Percentiles rank a stretch among this genome's conserved stretches.
Evolutionary conservation across 257 asterid genomes (phyloP).

Genomic region (Gentiana dahurica): DNA sequence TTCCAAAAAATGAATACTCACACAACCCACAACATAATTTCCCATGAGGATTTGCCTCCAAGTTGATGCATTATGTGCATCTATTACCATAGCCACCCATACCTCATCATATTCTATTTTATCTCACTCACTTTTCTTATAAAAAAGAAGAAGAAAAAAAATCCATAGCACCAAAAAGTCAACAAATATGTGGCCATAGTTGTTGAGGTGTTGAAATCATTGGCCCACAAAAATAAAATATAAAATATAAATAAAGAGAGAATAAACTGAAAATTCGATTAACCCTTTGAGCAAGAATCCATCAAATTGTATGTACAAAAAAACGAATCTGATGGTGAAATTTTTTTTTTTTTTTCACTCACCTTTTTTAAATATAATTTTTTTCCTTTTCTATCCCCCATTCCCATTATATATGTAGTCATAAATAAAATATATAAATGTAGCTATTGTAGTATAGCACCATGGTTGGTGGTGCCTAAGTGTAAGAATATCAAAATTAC

Average conservation of each 20-base stretch:
- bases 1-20: too few relatives aligned
- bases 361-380: not conserved
- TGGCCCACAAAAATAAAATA: slow-evolving; percentile 8
- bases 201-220: not conserved
- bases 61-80: not conserved
- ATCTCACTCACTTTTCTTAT: slow-evolving; percentile 6
- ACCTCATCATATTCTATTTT: slow-evolving; percentile 8
- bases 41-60: too few relatives aligned
- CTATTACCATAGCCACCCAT: slow-evolving; percentile 7
- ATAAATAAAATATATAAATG: slow-evolving; percentile 6
- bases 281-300: not conserved
- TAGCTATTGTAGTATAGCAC: slow-evolving; percentile 26
- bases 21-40: too few relatives aligned
- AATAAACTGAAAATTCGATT: not conserved
- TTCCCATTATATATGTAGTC: slow-evolving; percentile 8
- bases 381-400: not conserved
- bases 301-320: slow-evolving; percentile 10
- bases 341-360: slow-evolving; percentile 10
- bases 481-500: slow-evolving; percentile 31
- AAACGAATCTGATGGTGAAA: slow-evolving; percentile 7
- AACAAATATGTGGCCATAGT: not conserved
- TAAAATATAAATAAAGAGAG: too few relatives aligned
- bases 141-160: slow-evolving; percentile 4
- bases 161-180: slow-evolving; percentile 4
- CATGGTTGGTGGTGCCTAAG: slow-evolving; percentile 26